Evolutionary conservation across 495 filamentous ascomycete genomes (phyloP).

Genomic region (Penicillium subrubescens): DNA sequence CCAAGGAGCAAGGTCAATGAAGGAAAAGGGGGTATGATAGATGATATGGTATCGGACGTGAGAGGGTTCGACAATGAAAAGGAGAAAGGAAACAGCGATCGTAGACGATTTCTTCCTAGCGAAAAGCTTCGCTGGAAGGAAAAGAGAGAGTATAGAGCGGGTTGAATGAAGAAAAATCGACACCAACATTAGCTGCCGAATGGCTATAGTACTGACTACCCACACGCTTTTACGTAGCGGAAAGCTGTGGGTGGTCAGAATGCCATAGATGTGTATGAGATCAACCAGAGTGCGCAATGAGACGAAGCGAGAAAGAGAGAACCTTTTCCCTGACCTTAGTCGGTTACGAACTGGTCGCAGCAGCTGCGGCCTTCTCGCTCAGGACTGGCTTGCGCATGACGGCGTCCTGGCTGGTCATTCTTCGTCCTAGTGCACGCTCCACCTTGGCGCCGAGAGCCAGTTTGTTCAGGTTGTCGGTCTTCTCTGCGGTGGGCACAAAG

Average conservation of each 20-base stretch:
- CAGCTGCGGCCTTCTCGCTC: constrained; percentile 48
- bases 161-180: not conserved
- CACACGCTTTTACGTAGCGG: too few relatives aligned
- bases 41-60: constrained; percentile 13
- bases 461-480: constrained; percentile 84
- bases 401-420: constrained; percentile 92
- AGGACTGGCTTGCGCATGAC: constrained; percentile 68
- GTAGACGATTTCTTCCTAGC: constrained; percentile 6
- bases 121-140: not conserved
- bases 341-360: constrained; percentile 28
- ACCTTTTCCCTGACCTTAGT: not conserved
- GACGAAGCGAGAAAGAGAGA: not conserved
- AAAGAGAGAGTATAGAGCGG: not conserved
- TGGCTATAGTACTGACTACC: too few relatives aligned
- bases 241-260: too few relatives aligned
- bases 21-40: constrained; percentile 26
- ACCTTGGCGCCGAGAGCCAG: constrained; percentile 91
- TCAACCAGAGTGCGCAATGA: not conserved
- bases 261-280: not conserved
- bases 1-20: constrained; percentile 10
- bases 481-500: constrained; percentile 78
- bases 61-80: constrained; percentile 7
- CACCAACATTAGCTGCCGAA: not conserved
- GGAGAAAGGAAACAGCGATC: constrained; percentile 15
- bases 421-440: constrained; percentile 84